Conservation (phyloP, 108 stramenopile genomes). For the Skeletonema menzelii region DNA sequence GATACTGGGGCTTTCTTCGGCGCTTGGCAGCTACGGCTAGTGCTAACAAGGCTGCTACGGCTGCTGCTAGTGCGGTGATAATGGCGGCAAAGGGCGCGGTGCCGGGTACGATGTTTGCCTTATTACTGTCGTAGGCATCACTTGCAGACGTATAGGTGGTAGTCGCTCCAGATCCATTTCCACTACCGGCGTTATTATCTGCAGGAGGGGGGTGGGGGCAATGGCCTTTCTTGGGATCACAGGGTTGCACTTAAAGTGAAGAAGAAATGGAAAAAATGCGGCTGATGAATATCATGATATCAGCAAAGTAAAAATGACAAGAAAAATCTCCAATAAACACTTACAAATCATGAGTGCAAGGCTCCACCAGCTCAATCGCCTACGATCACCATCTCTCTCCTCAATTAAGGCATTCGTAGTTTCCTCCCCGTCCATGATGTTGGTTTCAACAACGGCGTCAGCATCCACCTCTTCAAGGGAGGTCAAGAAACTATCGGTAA, state of each 20-base stretch:
- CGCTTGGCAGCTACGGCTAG: constrained; percentile 37
- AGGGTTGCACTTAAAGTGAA: constrained; percentile 17
- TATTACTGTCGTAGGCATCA: not conserved
- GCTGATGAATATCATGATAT: not conserved
- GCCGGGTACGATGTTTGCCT: not conserved
- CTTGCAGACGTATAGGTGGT: no score
- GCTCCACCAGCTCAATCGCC: constrained; percentile 50
- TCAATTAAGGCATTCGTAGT: not conserved
- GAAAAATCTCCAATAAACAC: not conserved
- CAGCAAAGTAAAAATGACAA: not conserved
- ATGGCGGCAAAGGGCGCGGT: not conserved
- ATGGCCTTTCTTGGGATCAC: constrained; percentile 12
- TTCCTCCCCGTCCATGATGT: not conserved
- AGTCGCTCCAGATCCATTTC: no score
- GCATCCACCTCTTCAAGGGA: not conserved
- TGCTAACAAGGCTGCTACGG: constrained; percentile 32
- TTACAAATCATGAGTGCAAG: constrained; percentile 27
- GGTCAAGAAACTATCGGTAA: not conserved
- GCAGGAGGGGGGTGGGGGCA: constrained; percentile 20
- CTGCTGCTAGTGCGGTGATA: constrained; percentile 30
- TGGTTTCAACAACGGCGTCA: not conserved
- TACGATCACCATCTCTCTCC: not conserved
- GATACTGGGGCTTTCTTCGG: constrained; percentile 23
- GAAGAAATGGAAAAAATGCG: not conserved
- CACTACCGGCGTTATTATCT: not conserved